These are phyloP conservation scores for Psilocybe subaeruginosa DNA, from an alignment of 768 basidiomycete genomes.

Conservation along the genomic window DNA sequence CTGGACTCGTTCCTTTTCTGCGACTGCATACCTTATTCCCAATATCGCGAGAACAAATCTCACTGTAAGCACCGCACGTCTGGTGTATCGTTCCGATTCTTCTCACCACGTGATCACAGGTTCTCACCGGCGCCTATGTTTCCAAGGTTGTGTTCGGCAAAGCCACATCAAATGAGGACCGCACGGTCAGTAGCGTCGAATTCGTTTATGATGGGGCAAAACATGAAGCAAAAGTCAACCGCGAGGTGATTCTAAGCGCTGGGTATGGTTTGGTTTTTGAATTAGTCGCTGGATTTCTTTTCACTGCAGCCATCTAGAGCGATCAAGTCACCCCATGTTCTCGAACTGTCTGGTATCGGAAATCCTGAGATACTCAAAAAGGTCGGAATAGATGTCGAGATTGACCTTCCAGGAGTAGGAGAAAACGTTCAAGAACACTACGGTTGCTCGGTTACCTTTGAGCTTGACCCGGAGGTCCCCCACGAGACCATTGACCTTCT, in stretches of 20 bases:
- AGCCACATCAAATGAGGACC: neutral
- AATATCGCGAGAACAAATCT: slow-evolving; percentile 3
- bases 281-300: neutral
- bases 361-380: slow-evolving; percentile 48
- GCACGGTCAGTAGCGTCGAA: neutral
- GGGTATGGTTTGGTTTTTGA: neutral
- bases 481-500: slow-evolving; percentile 43
- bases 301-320: neutral
- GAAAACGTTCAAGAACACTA: slow-evolving; percentile 38
- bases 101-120: neutral
- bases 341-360: slow-evolving; percentile 60
- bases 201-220: neutral
- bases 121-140: slow-evolving; percentile 2
- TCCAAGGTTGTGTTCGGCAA: neutral
- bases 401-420: slow-evolving; percentile 60
- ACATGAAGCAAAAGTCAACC: neutral
- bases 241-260: slow-evolving; percentile 4
- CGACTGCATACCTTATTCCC: slow-evolving; percentile 8
- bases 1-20: slow-evolving; percentile 11
- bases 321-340: slow-evolving; percentile 44
- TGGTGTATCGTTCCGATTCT: neutral
- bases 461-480: slow-evolving; percentile 9
- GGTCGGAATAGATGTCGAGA: slow-evolving; percentile 44
- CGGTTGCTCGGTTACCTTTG: slow-evolving; percentile 7
- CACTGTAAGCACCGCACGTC: neutral